Percentiles rank a stretch among this genome's conserved stretches.
Evolutionary conservation across 495 filamentous ascomycete genomes (phyloP).

Genomic region (Cercophora sp.): DNA sequence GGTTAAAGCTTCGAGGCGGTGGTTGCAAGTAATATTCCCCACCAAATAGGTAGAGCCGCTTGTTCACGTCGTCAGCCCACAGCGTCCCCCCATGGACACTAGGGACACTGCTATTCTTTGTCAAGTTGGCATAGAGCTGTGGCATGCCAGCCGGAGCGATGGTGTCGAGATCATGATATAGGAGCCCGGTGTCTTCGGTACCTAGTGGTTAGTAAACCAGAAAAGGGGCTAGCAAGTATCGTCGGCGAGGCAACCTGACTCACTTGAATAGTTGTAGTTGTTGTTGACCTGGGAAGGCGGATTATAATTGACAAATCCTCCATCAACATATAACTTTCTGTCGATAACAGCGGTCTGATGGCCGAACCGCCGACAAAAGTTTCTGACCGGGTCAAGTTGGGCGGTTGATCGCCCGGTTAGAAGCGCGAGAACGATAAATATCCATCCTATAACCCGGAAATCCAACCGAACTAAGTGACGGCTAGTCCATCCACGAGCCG

Average conservation of each 20-base stretch:
- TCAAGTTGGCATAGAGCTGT: conserved; percentile 45
- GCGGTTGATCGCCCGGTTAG: neutral
- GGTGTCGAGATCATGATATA: conserved; percentile 47
- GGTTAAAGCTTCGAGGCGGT: conserved; percentile 29
- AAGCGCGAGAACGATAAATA: neutral
- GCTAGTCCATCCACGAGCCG: too few species aligned
- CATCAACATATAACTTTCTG: conserved; percentile 50
- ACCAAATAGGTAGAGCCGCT: conserved; percentile 50
- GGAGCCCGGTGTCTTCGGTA: conserved; percentile 38
- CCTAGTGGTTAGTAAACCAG: neutral
- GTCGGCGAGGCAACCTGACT: conserved; percentile 8
- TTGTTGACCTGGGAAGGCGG: conserved; percentile 38
- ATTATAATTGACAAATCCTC: conserved; percentile 47
- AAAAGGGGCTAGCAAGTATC: neutral
- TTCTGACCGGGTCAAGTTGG: conserved; percentile 37
- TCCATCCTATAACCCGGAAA: too few species aligned
- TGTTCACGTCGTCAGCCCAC: conserved; percentile 52
- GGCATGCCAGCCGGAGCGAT: conserved; percentile 41
- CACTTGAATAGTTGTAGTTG: conserved; percentile 53
- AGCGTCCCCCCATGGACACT: conserved; percentile 42
- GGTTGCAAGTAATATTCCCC: conserved; percentile 41
- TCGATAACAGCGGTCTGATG: conserved; percentile 51
- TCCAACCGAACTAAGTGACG: too few species aligned
- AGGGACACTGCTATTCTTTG: conserved; percentile 46
- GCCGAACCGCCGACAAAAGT: conserved; percentile 50